Percentiles rank a stretch among this genome's conserved stretches.
Conservation (phyloP, 176 grass and related monocot genomes). For the Cenchrus americanus region DNA sequence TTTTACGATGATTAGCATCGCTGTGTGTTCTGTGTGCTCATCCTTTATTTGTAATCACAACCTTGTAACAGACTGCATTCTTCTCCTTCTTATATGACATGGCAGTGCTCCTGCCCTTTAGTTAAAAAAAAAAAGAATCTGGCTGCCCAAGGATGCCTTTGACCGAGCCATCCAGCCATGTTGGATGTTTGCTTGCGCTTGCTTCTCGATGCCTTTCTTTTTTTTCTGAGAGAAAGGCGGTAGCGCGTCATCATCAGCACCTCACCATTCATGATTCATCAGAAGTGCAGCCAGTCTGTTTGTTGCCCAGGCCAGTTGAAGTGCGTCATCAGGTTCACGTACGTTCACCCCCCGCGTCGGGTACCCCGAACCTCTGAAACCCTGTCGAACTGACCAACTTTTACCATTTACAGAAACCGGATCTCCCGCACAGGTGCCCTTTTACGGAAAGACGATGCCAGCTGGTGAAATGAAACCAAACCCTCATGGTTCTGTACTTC, state of each 20-base stretch:
- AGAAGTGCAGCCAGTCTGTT: not conserved
- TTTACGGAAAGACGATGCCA: not conserved
- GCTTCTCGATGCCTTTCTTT: too few relatives aligned
- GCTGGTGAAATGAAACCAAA: not conserved
- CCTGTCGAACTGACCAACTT: not conserved
- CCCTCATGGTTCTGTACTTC: too few relatives aligned
- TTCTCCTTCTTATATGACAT: too few relatives aligned
- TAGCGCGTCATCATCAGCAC: not conserved
- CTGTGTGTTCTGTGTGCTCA: too few relatives aligned
- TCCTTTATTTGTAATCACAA: too few relatives aligned
- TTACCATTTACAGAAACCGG: conserved; percentile 17
- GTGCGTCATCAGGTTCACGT: not conserved
- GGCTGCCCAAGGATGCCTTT: conserved; percentile 19
- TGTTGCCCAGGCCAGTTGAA: not conserved
- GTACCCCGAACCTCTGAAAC: not conserved
- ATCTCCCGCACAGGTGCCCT: not conserved
- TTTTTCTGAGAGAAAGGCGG: not conserved
- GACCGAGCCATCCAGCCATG: conserved; percentile 15
- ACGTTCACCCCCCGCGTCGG: not conserved
- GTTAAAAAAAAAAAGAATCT: not conserved
- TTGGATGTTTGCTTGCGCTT: too few relatives aligned
- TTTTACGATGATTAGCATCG: too few relatives aligned
- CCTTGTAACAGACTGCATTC: too few relatives aligned
- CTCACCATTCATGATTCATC: not conserved
- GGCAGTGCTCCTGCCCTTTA: too few relatives aligned